Evolutionary conservation across 495 filamentous ascomycete species (phyloP), one percentile per base, ranked within the genome.

Genomic region (Corynascus novoguineensis): DNA sequence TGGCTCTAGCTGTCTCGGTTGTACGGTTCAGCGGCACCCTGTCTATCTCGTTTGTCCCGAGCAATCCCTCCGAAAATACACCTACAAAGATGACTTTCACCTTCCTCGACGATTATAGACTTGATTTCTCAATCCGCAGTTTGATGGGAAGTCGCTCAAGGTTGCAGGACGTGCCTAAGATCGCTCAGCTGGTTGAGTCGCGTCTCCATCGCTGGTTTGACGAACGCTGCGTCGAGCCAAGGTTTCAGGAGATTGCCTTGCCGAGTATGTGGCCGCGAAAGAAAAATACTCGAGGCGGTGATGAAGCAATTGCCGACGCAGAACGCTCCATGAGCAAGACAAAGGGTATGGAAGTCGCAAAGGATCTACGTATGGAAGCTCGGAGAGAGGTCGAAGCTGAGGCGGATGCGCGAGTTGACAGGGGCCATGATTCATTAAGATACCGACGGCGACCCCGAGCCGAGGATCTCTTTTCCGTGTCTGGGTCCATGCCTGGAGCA

Each of bases 141-240:
- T 82, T 97, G 22, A 84, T 98, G n/a, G 93, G 93, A 29, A 92
- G 88, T 29, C 84, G 95, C 28, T 90, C 86, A 34, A 77, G 95
- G 19, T 74, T 98, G 11, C 92, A 97, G 68, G 95, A 98, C 73
- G 90, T 98, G 12, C 93, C 93, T 11, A 98, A 98, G 69, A 95
- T 98, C 48, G 95, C 95, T 0, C 91, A 97, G 67, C 79, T 98
- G 4, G 86, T 98, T 37, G 93, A 98, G 71, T 84, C 85, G 5
- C 81, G 92, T 8, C 79, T 98, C 7, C 93, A 97, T 67, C 83
- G 86, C 25, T 98, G 93, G 93, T 96, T 98, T 62, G 93, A 98
- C 68, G 93, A 97, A 65, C 83, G 93, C 29, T 90, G 88, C 53
- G 93, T 98, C 3, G 93, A 97, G 73, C 93, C 93, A 10, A 81